phyloP scores from a whole-genome alignment of 73 alveolate genomes.

The Halteria grandinella region DNA sequence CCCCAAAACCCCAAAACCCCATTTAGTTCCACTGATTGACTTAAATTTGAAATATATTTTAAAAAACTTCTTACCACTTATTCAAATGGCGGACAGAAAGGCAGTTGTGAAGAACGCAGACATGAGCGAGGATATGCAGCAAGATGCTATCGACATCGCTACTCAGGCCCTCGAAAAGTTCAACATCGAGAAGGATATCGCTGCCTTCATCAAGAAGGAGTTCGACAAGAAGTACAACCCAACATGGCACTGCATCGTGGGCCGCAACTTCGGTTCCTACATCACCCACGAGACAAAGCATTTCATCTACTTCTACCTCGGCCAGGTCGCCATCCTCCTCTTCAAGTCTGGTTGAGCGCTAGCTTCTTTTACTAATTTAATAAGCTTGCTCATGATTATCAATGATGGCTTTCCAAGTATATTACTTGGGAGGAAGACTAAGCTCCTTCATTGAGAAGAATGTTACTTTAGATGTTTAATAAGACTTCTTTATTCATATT shows the following conservation, averaged over 20 bases:
- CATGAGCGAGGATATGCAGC: slow-evolving; percentile 97
- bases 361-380: too few species aligned
- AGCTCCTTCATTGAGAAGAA: too few species aligned
- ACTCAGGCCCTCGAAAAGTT: slow-evolving; percentile 95
- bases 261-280: slow-evolving; percentile 92
- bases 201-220: slow-evolving; percentile 99
- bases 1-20: too few species aligned
- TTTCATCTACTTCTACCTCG: slow-evolving; percentile 97
- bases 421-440: too few species aligned
- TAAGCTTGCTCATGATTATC: too few species aligned
- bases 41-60: too few species aligned
- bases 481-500: too few species aligned
- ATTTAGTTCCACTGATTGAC: too few species aligned
- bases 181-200: slow-evolving; percentile 97
- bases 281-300: slow-evolving; percentile 98
- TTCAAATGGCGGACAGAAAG: slow-evolving; percentile 93
- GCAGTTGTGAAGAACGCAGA: slow-evolving; percentile 98
- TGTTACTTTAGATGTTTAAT: too few species aligned
- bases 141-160: slow-evolving; percentile 97
- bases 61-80: too few species aligned
- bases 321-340: slow-evolving; percentile 91
- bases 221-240: slow-evolving; percentile 99
- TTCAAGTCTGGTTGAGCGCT: slow-evolving; percentile 84
- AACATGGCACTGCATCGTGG: slow-evolving; percentile 91
- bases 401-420: too few species aligned